Evolutionary conservation across 805 yeast genomes (phyloP), one percentile per base, ranked within the genome.

Genomic region (Saturnispora sanitii): DNA sequence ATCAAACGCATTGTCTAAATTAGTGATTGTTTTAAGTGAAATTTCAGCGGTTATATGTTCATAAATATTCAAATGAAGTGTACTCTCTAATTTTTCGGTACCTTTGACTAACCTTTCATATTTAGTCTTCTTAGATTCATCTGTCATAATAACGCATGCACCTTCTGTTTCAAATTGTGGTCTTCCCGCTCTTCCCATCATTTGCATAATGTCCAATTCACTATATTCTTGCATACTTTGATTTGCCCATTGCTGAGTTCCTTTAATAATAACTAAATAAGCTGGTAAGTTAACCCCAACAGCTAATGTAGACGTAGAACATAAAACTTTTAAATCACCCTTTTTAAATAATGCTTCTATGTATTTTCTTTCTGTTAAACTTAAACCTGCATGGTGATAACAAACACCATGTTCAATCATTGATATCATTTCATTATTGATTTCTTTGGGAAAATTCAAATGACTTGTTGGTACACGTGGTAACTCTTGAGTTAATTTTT

Each of bases 261-360:
- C 90, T 56, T 82, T 82, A 49, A 82, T 78, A 32, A 82, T 72
- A 6, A 82, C 92, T 47, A 81, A 61, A 60, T 81, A 81, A 0
- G 90, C 90, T 1, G 90, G 90, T 47, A 82, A 65, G 50, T 82
- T 82, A 33, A 82, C 90, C 58, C 90, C 90, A 86, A 88, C 82
- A 0, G 92, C 88, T 47, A 82, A 67, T 1, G 90, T 82, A 16
- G 85, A 77, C 0, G 90, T 82, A 1, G 90, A 87, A 20, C 81
- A 67, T 45, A 82, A 65, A 27, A 82, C 70, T 58, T 80, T 87
- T 35, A 81, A 70, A 53, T 77, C 78, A 29, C 60, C 77, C 11
- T 66, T 58, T 42, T 79, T 84, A 56, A 81, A 82, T 29, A 81
- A 60, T 48, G 73, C 73, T 52, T 82, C 88, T 4, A 82, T 70